Evolutionary conservation across 805 yeast genomes (phyloP), one percentile per base, ranked within the genome.

Genomic region (Wickerhamiella kazuoi): DNA sequence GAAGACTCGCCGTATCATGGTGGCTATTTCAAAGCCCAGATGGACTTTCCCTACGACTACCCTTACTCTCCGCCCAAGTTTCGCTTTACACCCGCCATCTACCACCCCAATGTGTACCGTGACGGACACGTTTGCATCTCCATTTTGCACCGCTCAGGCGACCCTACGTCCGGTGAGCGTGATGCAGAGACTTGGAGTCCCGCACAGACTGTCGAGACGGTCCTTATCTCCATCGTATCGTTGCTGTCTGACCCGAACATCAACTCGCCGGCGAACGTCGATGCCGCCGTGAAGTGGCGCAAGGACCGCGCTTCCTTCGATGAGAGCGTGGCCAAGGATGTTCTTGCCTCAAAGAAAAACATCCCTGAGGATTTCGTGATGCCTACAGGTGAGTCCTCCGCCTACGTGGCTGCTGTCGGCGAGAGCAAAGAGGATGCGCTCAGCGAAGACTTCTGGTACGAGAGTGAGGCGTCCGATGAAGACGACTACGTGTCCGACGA

Each of bases 121-220:
- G 95, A 86, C 59, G 97, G 97, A 15, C 64, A 93, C 48, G 67
- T 90, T 35, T 87, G 97, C 65, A 84, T 86, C 44, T 82, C 94
- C 38, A 87, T 87, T 46, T 66, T 87, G 44, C 97, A 87, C 59
- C 81, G 78, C 48, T 79, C 87, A 15, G 96, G 94, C 19, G 94
- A 84, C 55, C 80, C 79, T 16, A 77, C 87, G 38, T 71, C 81
- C 29, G 95, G 83, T 48, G 95, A 86, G 58, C 87, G 86, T 2
- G 94, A 83, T 51, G 77, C 78, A 41, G 96, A 86, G 62, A 84
- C 93, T 16, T 84, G 96, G 96, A 49, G 53, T 43, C 63, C 63
- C 5, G 62, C 60, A 2, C 95, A 86, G 63, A 78, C 90, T 19
- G 96, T 83, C 8, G 96, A 87, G 60, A 67, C 80, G 24, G 94